phyloP scores from a whole-genome alignment of 352 stramenopile species.

The Pythium phragmiticola region DNA sequence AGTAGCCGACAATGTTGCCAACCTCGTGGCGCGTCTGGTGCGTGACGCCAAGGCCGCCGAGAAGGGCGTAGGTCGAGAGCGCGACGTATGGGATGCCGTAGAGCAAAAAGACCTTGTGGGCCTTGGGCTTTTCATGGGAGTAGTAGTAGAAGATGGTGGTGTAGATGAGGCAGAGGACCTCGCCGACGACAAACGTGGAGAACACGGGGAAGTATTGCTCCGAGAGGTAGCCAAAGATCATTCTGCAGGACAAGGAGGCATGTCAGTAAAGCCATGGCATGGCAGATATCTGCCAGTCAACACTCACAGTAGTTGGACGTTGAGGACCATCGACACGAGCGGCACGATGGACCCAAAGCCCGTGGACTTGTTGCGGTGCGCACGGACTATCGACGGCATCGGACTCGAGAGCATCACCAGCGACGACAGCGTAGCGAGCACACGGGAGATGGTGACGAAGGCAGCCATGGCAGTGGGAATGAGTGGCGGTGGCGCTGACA shows the following conservation, averaged over 20 bases:
- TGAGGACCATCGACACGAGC: constrained; percentile 40
- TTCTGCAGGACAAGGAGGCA: constrained; percentile 4
- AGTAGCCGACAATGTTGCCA: constrained; percentile 36
- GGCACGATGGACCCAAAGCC: constrained; percentile 29
- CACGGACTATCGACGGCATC: constrained; percentile 33
- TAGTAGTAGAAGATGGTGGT: constrained; percentile 51
- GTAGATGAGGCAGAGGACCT: constrained; percentile 39
- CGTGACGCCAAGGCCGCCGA: constrained; percentile 35
- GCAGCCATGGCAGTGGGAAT: not conserved
- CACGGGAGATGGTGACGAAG: constrained; percentile 21
- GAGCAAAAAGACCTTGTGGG: constrained; percentile 32
- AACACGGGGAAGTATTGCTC: constrained; percentile 49
- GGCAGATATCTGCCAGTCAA: too few relatives aligned
- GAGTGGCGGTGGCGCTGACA: not conserved
- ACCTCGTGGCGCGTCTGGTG: constrained; percentile 33
- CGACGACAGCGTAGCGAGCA: constrained; percentile 32
- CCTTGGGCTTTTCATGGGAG: constrained; percentile 39
- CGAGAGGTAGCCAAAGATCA: constrained; percentile 46
- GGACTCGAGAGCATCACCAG: constrained; percentile 43
- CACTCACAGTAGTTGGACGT: constrained; percentile 35
- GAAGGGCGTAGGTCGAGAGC: constrained; percentile 42
- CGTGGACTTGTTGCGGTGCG: constrained; percentile 35
- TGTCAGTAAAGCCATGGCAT: not conserved
- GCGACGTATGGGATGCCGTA: constrained; percentile 24
- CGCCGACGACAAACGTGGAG: constrained; percentile 43